Conservation (phyloP, 2,329 filamentous ascomycete genomes). For the Sporothrix brunneoviolacea region DNA sequence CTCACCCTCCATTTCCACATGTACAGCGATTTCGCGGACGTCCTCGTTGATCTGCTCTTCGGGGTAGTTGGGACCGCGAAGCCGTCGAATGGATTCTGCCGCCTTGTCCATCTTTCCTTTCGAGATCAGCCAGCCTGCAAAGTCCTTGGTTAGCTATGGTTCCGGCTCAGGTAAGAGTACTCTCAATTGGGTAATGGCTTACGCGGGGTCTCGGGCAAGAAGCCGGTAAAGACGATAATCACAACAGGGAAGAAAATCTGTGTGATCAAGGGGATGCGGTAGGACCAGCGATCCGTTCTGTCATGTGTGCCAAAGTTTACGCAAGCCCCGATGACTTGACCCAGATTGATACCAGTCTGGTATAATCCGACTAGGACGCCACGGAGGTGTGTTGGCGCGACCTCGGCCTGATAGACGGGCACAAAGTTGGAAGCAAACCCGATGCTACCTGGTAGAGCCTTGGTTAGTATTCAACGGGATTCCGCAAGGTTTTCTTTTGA, state of each 20-base stretch:
- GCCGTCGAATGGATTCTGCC: conserved; percentile 27
- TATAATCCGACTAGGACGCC: neutral
- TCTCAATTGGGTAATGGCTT: neutral
- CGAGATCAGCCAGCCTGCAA: conserved; percentile 32
- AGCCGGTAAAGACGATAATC: neutral
- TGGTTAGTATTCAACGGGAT: too few relatives aligned
- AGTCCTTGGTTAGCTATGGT: too few relatives aligned
- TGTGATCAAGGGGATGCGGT: neutral
- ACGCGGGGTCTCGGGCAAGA: neutral
- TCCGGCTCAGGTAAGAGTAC: too few relatives aligned
- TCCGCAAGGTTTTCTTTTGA: too few relatives aligned
- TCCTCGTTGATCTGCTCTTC: conserved; percentile 21
- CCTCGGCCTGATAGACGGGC: neutral
- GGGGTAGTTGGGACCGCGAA: conserved; percentile 26
- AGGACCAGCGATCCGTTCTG: neutral
- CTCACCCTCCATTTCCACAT: conserved; percentile 28
- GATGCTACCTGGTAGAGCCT: neutral
- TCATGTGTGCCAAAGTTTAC: neutral
- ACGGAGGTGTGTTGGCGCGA: neutral
- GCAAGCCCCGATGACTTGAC: neutral
- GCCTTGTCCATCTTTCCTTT: conserved; percentile 28
- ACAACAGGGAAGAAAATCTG: neutral
- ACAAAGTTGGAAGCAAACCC: conserved; percentile 7
- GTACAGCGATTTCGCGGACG: conserved; percentile 30
- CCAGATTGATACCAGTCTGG: conserved; percentile 1